Evolutionary conservation across 805 yeast genomes (phyloP), one percentile per base, ranked within the genome.

Genomic region (Nakazawaea ambrosiae): DNA sequence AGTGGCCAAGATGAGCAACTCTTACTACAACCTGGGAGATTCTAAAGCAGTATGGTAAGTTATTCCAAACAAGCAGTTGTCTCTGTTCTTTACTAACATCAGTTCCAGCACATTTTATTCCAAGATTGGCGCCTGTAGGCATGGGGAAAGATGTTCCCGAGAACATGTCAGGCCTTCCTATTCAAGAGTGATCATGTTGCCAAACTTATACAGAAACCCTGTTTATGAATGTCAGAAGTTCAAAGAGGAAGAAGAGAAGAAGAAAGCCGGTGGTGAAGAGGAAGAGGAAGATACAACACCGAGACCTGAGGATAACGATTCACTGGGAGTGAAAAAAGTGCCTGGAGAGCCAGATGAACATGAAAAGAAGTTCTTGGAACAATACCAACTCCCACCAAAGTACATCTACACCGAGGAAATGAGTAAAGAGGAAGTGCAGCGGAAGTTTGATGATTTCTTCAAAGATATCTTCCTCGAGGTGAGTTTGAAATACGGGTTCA

Each of bases 61-160:
- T n/a, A n/a, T n/a, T n/a, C n/a, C n/a, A n/a, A n/a, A n/a, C n/a
- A n/a, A n/a, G n/a, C n/a, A n/a, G n/a, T n/a, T n/a, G n/a, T n/a
- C n/a, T n/a, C n/a, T n/a, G n/a, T n/a, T n/a, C n/a, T 27, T 27
- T n/a, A 36, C 34, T 36, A 28, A 28, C 28, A 22, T 27, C 5
- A 22, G 7, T 22, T 22, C 22, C 22, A 42, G 60, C 38, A 36
- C 49, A 2, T 88, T 88, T 53, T 87, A 78, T 53, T 66, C 70
- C 44, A 85, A 81, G 54, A 84, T 87, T 22, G 97, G 97, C 1
- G 94, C 96, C 0, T 89, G 97, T 51, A 68, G 96, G 42, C 96
- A 89, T 55, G 96, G 96, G 1, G 88, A 80, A 41, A 81, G 80
- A 49, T 89, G 97, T 50, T 78, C 87, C 7, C 66, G 90, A 49